A percentile compares a stretch with the other conserved stretches of the same genome.
Evolutionary conservation across 306 rosid species (phyloP).

Genomic region (Citrullus amarus): DNA sequence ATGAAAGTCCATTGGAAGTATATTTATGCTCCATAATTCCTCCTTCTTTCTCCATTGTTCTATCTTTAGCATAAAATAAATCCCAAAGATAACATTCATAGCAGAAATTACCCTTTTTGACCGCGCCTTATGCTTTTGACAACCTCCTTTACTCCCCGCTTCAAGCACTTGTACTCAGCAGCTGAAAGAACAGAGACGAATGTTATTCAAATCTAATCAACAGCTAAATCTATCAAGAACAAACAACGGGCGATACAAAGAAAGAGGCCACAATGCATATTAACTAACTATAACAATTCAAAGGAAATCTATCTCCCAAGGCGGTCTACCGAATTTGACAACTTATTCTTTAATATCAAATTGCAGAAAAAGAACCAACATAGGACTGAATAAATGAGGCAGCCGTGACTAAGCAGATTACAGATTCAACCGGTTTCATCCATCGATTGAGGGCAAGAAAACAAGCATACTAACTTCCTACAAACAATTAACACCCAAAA

Average conservation of each 20-base stretch:
- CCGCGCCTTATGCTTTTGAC: slow-evolving; percentile 86
- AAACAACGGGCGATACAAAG: too few species aligned
- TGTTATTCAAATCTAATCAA: background rate
- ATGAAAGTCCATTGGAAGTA: too few species aligned
- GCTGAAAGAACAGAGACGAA: slow-evolving; percentile 28
- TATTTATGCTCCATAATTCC: background rate
- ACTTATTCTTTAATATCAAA: too few species aligned
- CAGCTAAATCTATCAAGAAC: background rate
- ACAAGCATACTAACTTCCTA: background rate
- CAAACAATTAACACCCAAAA: background rate
- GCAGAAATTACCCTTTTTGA: slow-evolving; percentile 58
- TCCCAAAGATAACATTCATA: background rate
- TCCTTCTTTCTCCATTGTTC: background rate
- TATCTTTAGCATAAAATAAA: background rate
- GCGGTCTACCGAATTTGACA: too few species aligned
- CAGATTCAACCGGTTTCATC: background rate
- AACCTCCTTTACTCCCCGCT: slow-evolving; percentile 94
- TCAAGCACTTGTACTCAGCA: slow-evolving; percentile 77
- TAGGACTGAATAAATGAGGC: background rate
- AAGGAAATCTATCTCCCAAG: too few species aligned
- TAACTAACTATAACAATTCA: too few species aligned
- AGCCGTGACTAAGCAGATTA: background rate
- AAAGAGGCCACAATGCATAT: too few species aligned
- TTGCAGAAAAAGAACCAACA: background rate
- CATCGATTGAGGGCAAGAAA: background rate